These are phyloP conservation scores for Colletotrichum sansevieriae DNA, from an alignment of 2,329 filamentous ascomycete genomes.

Conservation along the genomic window DNA sequence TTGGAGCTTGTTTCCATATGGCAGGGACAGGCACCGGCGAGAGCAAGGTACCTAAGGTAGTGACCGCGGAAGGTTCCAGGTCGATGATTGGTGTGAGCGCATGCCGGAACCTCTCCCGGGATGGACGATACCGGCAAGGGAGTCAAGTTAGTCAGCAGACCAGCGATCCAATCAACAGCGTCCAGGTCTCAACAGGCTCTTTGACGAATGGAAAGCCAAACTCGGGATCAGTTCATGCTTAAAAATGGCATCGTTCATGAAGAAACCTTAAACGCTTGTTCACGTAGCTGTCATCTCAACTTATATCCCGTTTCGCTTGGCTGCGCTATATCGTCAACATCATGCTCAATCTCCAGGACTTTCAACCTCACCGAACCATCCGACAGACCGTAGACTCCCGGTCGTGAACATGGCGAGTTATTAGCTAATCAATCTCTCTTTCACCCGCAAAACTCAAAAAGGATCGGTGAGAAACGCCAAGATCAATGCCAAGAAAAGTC, in stretches of 20 bases:
- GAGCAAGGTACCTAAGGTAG: too few species aligned
- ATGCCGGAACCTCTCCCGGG: too few species aligned
- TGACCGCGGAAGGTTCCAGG: too few species aligned
- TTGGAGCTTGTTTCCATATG: too few species aligned
- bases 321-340: not conserved
- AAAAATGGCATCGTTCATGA: not conserved
- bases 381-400: not conserved
- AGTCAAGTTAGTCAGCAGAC: too few species aligned
- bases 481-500: constrained; percentile 24
- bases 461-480: constrained; percentile 34
- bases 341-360: not conserved
- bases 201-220: not conserved
- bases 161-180: too few species aligned
- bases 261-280: not conserved
- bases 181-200: too few species aligned
- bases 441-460: not conserved
- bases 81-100: too few species aligned
- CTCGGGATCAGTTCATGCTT: not conserved
- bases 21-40: too few species aligned
- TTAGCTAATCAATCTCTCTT: constrained; percentile 1
- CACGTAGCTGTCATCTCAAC: not conserved
- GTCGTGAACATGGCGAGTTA: too few species aligned
- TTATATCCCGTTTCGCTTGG: fast-evolving
- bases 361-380: not conserved
- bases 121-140: too few species aligned